Evolutionary conservation across 306 rosid genomes (phyloP), one percentile per base, ranked within the genome.

Genomic region (Abrus precatorius): DNA sequence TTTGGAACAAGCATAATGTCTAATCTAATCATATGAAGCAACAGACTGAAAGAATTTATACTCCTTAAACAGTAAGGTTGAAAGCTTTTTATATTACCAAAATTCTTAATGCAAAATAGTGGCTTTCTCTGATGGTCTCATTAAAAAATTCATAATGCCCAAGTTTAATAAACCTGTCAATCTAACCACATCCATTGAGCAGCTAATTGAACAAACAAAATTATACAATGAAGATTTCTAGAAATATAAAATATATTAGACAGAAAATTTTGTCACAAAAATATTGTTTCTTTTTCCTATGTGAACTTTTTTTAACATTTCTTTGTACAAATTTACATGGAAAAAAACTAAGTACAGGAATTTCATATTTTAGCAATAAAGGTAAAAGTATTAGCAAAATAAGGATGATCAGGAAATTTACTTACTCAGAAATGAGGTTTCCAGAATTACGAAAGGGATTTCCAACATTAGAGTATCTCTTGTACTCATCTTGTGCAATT

Each of bases 391-490:
- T 12, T 27, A 36, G 4, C 47, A 73, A 38, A 67, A 9, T 84
- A 62, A 48, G 43, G 33, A 69, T 41, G 71, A 62, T 38, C 7
- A 62, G 40, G 79, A 1, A 53, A 52, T 36, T 34, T 30, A 85
- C 97, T 90, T 89, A 92, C 98, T 86, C 95, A 32, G 91, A 64
- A 66, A 92, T 75, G 33, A 85, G 29, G 64, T 72, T 83, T 77
- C 65, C 7, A 40, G 87, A 78, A 45, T 79, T 83, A 47, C 43
- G 67, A 8, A 88, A 79, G 27, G 86, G 83, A 77, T 85, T 86
- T 73, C 94, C 97, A 54, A 92, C 85, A 74, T 93, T 95, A 38
- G 97, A 86, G 87, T 89, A 88, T 81, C 88, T 89, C 48, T 76
- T 86, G 74, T 75, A 52, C 44, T 89, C 91, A 85, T 95, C 97